Base-by-base conservation (phyloP, 805 yeast genomes). In the Pichia gijzeniarum region DNA sequence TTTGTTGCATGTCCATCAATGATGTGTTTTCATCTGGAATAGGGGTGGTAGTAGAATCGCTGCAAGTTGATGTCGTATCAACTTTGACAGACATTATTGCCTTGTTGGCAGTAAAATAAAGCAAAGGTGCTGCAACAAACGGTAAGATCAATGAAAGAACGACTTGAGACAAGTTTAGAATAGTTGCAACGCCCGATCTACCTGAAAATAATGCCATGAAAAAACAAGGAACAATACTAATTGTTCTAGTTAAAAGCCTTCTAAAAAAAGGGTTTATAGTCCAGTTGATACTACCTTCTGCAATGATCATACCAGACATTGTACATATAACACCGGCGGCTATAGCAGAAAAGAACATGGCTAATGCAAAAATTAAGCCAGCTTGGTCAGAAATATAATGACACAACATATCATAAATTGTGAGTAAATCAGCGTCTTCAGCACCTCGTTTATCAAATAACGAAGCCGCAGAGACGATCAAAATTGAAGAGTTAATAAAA, bases 311-410 rank as follows among this genome's bases (percentile, higher is more conserved):
- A 9, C 96, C 96, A 0, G 95, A 87, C 67, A 90, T 83, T 0
- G 97, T 90, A 61, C 96, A 89, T 2, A 89, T 90, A 36, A 90
- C 79, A 40, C 96, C 95, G 0, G 96, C 96, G 38, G 90, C 82
- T 57, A 85, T 89, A 5, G 96, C 96, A 47, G 93, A 82, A 48
- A 85, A 76, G 34, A 90, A 68, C 54, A 90, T 70, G 0, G 96
- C 96, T 43, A 87, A 61, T 74, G 88, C 88, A 65, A 90, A 90
- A 0, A 88, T 64, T 1, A 87, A 79, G 22, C 96, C 97, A 0
- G 88, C 95, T 8, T 77, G 79, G 2, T 82, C 79, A 0, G 95
- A 83, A 34, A 90, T 68, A 42, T 72, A 76, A 17, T 61, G 47
- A 4, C 80, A 68, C 25, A 90, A 70, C 54, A 89, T 65, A 18